These are phyloP conservation scores for Paramecium octaurelia DNA, from an alignment of 73 alveolate species.

Conservation along the genomic window DNA sequence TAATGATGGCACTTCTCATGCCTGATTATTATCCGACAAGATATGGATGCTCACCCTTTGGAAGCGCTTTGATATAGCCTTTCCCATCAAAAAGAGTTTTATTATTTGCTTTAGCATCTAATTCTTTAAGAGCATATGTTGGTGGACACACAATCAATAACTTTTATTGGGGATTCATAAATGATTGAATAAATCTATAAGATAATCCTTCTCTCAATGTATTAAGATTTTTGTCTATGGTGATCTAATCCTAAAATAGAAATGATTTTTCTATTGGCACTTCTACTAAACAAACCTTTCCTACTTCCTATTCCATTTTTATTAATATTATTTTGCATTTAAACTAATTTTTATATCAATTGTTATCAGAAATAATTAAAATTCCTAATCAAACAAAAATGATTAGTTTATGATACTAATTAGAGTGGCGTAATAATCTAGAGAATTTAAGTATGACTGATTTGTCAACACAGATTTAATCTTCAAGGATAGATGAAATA, in stretches of 20 bases:
- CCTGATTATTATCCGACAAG: slow-evolving; percentile 58
- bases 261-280: neutral
- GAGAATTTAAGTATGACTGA: neutral
- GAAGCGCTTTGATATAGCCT: slow-evolving; percentile 11
- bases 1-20: slow-evolving; percentile 72
- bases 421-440: no score
- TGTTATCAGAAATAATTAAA: neutral
- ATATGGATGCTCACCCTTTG: neutral
- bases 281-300: neutral
- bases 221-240: neutral
- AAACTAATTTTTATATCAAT: neutral
- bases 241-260: neutral
- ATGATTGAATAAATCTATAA: neutral
- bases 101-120: neutral
- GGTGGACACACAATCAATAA: neutral
- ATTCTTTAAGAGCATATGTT: neutral
- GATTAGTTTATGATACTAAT: no score
- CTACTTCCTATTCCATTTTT: neutral
- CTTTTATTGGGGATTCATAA: neutral
- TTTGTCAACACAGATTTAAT: neutral
- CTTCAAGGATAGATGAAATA: neutral
- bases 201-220: neutral
- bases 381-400: neutral
- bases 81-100: neutral
- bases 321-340: neutral